Conservation (phyloP, 1,139 yeast species). For the Suzukiozyma palmioleophila region DNA sequence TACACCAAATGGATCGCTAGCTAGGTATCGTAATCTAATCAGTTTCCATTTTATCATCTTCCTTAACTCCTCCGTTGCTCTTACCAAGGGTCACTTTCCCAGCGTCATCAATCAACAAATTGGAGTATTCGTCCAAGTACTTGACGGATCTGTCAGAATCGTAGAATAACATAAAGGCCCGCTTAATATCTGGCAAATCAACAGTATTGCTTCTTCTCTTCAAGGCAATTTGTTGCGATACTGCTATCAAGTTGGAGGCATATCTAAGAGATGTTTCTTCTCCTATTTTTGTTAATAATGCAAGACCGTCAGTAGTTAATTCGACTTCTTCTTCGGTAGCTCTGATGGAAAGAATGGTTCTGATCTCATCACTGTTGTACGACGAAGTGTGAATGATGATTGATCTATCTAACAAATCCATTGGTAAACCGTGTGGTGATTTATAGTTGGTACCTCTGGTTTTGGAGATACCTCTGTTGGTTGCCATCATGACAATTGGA, state of each 20-base stretch:
- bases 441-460: conserved; percentile 92
- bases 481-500: conserved; percentile 98
- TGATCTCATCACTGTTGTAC: conserved; percentile 78
- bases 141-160: conserved; percentile 87
- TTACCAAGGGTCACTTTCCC: conserved; percentile 58
- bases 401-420: conserved; percentile 89
- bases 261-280: conserved; percentile 90
- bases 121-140: conserved; percentile 63
- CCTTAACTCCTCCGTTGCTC: conserved; percentile 7
- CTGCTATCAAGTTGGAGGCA: conserved; percentile 86
- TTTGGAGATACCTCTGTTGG: conserved; percentile 88
- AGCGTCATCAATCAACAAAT: conserved; percentile 67
- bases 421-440: conserved; percentile 95
- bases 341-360: conserved; percentile 80
- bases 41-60: conserved; percentile 49
- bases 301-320: conserved; percentile 76
- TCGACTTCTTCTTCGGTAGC: conserved; percentile 97
- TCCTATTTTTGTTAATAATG: conserved; percentile 87
- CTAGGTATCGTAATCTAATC: too few species aligned
- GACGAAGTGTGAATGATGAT: conserved; percentile 83
- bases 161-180: conserved; percentile 81
- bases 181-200: conserved; percentile 80
- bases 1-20: not conserved
- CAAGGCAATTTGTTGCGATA: conserved; percentile 77
- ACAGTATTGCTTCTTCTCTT: conserved; percentile 72